Evolutionary conservation across 73 alveolate genomes (phyloP).

Genomic region (Paramecium primaurelia): DNA sequence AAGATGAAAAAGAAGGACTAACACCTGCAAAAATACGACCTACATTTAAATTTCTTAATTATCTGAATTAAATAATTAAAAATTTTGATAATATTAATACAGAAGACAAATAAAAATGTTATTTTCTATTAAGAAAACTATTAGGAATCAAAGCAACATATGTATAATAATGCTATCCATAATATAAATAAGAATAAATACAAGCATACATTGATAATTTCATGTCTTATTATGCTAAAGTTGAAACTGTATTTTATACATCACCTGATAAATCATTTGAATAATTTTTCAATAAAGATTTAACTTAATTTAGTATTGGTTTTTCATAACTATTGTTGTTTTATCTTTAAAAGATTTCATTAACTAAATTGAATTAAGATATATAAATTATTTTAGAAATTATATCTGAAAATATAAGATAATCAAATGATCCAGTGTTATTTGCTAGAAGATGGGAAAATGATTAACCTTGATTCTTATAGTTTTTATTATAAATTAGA

Average conservation of each 20-base stretch:
- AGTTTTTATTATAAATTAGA: background rate
- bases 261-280: background rate
- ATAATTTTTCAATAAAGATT: background rate
- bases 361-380: background rate
- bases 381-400: background rate
- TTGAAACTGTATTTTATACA: background rate
- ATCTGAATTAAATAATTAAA: background rate
- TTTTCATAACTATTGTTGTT: background rate
- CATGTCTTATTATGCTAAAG: background rate
- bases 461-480: background rate
- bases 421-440: slow-evolving; percentile 12
- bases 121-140: background rate
- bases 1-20: background rate
- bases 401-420: background rate
- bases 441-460: slow-evolving; percentile 45
- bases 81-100: background rate
- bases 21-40: background rate
- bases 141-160: background rate
- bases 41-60: background rate
- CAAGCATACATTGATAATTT: background rate
- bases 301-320: background rate
- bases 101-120: background rate
- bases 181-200: background rate
- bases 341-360: background rate
- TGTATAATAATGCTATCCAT: background rate